Conservation (phyloP, 2,329 filamentous ascomycete genomes). For the Blastomyces gilchristii region DNA sequence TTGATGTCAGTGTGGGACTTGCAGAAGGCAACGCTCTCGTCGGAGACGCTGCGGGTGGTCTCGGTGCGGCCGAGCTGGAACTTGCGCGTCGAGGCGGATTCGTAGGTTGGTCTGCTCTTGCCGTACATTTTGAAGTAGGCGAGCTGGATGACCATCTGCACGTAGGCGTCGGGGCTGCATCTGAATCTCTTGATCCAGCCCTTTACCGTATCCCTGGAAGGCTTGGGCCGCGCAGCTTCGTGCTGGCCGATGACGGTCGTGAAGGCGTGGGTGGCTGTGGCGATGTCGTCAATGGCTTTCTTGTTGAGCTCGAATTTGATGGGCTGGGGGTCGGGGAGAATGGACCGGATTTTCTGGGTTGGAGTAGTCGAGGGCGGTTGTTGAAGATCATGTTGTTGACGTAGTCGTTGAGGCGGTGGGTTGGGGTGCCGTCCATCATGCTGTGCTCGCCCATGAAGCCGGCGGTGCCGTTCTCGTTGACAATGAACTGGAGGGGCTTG, state of each 20-base stretch:
- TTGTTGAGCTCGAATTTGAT: slow-evolving; percentile 70
- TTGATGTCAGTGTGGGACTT: slow-evolving; percentile 66
- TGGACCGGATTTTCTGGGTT: slow-evolving; percentile 64
- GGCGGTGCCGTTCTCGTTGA: slow-evolving; percentile 95
- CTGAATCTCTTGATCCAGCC: slow-evolving; percentile 98
- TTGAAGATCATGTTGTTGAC: slow-evolving; percentile 84
- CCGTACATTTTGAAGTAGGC: slow-evolving; percentile 99
- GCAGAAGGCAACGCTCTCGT: slow-evolving; percentile 87
- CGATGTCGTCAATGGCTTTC: slow-evolving; percentile 66
- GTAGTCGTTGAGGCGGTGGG: slow-evolving; percentile 90
- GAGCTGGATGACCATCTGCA: slow-evolving; percentile 97
- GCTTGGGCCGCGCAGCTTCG: slow-evolving; percentile 90
- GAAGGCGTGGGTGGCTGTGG: slow-evolving; percentile 70
- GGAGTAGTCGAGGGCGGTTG: slow-evolving; percentile 85
- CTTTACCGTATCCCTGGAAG: slow-evolving; percentile 96
- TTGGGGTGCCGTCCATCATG: slow-evolving; percentile 99
- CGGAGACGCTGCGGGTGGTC: slow-evolving; percentile 84
- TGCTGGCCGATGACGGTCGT: slow-evolving; percentile 70
- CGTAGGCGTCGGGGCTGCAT: slow-evolving; percentile 92
- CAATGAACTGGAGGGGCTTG: slow-evolving; percentile 94
- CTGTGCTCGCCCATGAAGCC: slow-evolving; percentile 98
- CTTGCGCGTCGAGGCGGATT: slow-evolving; percentile 85
- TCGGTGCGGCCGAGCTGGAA: slow-evolving; percentile 96
- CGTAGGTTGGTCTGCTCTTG: slow-evolving; percentile 94
- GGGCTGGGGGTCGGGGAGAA: slow-evolving; percentile 67